Conservation (phyloP, 495 filamentous ascomycete genomes). For the Penicillium malachiteum region DNA sequence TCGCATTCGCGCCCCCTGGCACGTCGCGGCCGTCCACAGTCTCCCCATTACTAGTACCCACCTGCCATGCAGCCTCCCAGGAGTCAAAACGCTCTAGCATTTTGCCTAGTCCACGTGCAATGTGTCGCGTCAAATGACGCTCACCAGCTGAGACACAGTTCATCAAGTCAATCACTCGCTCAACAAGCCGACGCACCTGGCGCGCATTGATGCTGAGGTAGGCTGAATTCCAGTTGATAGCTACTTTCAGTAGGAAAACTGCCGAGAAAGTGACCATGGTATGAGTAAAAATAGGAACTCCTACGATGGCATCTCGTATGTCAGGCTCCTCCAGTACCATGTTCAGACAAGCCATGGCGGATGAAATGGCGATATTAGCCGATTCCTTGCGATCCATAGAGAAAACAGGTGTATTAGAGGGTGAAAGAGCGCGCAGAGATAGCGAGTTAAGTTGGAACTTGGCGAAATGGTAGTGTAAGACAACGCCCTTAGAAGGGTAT, state of each 20-base stretch:
- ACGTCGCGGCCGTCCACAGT: constrained; percentile 25
- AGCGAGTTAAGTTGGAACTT: constrained; percentile 61
- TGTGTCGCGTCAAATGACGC: constrained; percentile 52
- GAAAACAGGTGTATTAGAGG: constrained; percentile 49
- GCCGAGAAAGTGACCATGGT: constrained; percentile 65
- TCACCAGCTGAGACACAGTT: constrained; percentile 54
- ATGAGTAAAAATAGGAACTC: constrained; percentile 57
- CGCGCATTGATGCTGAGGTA: constrained; percentile 44
- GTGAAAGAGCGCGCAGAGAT: constrained; percentile 52
- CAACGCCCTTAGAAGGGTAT: constrained; percentile 58
- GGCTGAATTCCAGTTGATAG: constrained; percentile 53
- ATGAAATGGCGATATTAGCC: constrained; percentile 56
- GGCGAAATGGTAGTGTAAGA: constrained; percentile 61
- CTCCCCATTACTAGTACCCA: constrained; percentile 16
- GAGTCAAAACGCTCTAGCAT: constrained; percentile 50
- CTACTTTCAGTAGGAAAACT: constrained; percentile 56
- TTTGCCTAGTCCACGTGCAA: constrained; percentile 53
- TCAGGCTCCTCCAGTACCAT: constrained; percentile 57
- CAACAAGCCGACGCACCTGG: constrained; percentile 48
- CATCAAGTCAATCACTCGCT: constrained; percentile 50
- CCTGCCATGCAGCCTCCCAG: constrained; percentile 41
- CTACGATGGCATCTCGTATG: constrained; percentile 58
- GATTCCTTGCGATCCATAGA: constrained; percentile 55
- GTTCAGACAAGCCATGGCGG: constrained; percentile 54
- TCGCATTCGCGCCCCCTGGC: constrained; percentile 45